Percentiles rank a stretch among this genome's conserved stretches.
Conservation (phyloP, 164 flowering plant species). For the Protea cynaroides region DNA sequence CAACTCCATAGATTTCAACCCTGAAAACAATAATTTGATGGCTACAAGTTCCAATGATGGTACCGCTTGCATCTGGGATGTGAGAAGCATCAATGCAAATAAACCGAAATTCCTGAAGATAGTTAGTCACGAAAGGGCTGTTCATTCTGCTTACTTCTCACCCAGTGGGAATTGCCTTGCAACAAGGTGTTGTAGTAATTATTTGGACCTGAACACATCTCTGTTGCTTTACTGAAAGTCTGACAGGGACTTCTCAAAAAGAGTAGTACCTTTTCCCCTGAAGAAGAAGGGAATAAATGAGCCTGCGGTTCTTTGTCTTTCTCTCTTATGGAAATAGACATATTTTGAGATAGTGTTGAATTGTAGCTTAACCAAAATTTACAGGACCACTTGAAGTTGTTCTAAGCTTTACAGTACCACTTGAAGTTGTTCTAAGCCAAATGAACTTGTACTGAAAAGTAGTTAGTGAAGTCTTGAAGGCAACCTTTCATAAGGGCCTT, state of each 20-base stretch:
- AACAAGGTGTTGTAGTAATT: constrained; percentile 45
- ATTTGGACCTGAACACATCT: background rate
- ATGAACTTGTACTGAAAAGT: background rate
- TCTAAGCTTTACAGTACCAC: too few species aligned
- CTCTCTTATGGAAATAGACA: too few species aligned
- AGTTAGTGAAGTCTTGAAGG: too few species aligned
- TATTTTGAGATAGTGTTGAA: background rate
- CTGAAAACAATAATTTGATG: constrained; percentile 50
- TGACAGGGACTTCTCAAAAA: background rate
- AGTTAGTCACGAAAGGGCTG: constrained; percentile 47
- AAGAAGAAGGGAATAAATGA: too few species aligned
- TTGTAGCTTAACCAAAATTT: too few species aligned
- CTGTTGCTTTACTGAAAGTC: background rate
- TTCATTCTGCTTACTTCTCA: constrained; percentile 89
- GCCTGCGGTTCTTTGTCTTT: too few species aligned
- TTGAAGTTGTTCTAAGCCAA: too few species aligned
- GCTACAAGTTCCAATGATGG: constrained; percentile 89
- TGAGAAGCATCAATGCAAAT: constrained; percentile 39
- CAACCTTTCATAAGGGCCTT: background rate
- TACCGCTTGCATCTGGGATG: constrained; percentile 86
- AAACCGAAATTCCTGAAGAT: constrained; percentile 33
- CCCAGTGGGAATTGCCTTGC: constrained; percentile 76
- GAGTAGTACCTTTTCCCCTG: background rate
- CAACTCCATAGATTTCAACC: constrained; percentile 71
- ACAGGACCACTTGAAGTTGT: too few species aligned